A percentile compares a stretch with the other conserved stretches of the same genome.
phyloP scores from a whole-genome alignment of 257 asterid species.

The Lavandula angustifolia region DNA sequence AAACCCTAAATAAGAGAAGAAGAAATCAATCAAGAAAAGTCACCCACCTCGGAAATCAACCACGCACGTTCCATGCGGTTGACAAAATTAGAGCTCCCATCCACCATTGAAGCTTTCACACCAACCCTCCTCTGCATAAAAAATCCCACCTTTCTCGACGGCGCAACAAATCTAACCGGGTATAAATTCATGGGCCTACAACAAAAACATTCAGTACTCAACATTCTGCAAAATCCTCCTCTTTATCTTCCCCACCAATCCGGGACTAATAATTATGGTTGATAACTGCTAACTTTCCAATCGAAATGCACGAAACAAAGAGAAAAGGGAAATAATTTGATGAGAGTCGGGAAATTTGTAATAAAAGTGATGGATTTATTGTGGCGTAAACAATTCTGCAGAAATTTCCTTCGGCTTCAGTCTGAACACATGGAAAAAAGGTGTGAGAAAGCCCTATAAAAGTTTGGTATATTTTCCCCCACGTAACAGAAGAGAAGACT shows the following conservation, averaged over 20 bases:
- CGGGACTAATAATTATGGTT: conserved; percentile 1
- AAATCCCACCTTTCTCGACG: conserved; percentile 25
- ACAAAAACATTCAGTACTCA: conserved; percentile 32
- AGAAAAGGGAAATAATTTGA: not conserved
- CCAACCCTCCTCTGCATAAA: conserved; percentile 35
- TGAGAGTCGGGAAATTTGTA: conserved; percentile 16
- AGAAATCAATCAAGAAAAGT: not conserved
- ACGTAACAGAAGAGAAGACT: conserved; percentile 27
- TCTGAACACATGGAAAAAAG: not conserved
- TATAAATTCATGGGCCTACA: conserved; percentile 34
- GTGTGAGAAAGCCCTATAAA: too few relatives aligned
- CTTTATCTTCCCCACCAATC: conserved; percentile 1
- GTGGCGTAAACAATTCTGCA: conserved; percentile 34
- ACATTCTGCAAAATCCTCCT: conserved; percentile 29
- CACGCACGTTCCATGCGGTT: conserved; percentile 86
- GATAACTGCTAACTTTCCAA: not conserved
- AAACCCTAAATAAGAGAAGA: not conserved
- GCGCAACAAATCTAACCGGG: conserved; percentile 14
- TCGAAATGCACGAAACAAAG: not conserved
- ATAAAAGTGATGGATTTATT: conserved; percentile 14
- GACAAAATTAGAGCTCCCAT: conserved; percentile 59
- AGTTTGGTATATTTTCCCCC: too few relatives aligned
- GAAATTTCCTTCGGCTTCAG: conserved; percentile 27
- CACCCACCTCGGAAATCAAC: conserved; percentile 94
- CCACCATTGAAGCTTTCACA: conserved; percentile 77